Conservation (phyloP, 306 rosid species). For the Sicyos baderoa region DNA sequence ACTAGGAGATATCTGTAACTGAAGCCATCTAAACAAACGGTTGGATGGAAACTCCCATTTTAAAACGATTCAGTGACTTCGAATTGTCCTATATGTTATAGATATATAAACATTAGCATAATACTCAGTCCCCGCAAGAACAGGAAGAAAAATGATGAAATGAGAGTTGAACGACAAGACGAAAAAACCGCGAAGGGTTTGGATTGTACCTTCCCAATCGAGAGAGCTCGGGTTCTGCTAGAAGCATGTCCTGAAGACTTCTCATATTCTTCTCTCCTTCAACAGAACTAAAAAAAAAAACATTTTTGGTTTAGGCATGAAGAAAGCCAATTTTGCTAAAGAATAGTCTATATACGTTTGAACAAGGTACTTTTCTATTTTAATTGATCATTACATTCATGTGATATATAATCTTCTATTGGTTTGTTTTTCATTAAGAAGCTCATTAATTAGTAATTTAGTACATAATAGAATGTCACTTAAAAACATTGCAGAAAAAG, state of each 20-base stretch:
- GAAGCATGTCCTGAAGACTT: constrained; percentile 66
- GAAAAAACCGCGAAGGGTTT: neutral
- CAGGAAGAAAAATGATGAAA: neutral
- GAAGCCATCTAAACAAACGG: neutral
- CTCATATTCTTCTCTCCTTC: constrained; percentile 34
- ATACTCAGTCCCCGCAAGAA: constrained; percentile 21
- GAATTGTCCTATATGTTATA: constrained; percentile 44
- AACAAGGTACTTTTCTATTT: neutral
- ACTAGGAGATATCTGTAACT: neutral
- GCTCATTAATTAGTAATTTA: neutral
- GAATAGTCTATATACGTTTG: neutral
- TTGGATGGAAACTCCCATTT: neutral
- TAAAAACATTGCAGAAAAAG: neutral
- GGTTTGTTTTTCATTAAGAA: neutral
- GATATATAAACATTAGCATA: neutral
- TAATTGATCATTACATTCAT: constrained; percentile 6
- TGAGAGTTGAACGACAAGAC: neutral
- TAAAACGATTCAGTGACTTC: constrained; percentile 36
- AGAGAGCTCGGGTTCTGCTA: constrained; percentile 82
- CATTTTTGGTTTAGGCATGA: neutral
- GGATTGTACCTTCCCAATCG: constrained; percentile 64
- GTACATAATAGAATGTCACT: neutral
- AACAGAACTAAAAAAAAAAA: constrained; percentile 27
- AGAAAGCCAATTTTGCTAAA: neutral
- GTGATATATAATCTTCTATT: neutral